phyloP scores from a whole-genome alignment of 2,329 filamentous ascomycete genomes.

The Periconia sp. region DNA sequence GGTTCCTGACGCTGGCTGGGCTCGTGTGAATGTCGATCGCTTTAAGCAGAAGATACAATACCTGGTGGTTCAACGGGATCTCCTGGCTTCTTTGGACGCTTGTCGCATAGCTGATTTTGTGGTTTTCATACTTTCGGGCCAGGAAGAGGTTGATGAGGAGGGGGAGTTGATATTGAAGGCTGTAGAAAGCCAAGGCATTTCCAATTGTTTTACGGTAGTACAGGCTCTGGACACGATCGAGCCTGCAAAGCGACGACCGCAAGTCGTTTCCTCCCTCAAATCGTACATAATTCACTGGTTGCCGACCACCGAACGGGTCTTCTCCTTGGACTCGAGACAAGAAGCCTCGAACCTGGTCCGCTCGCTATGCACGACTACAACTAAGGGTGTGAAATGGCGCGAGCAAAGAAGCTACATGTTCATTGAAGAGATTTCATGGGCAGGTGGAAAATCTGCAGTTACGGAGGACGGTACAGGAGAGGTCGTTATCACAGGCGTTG shows the following conservation, averaged over 20 bases:
- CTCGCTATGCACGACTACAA: constrained; percentile 85
- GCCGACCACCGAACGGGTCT: constrained; percentile 86
- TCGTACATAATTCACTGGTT: constrained; percentile 96
- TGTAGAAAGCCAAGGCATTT: constrained; percentile 91
- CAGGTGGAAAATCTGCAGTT: constrained; percentile 47
- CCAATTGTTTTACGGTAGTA: constrained; percentile 84
- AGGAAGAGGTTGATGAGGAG: constrained; percentile 78
- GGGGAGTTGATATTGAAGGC: constrained; percentile 84
- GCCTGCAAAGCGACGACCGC: constrained; percentile 73
- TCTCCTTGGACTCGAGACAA: constrained; percentile 83
- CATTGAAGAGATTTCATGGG: constrained; percentile 78
- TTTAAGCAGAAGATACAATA: constrained; percentile 97
- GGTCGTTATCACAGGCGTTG: constrained; percentile 78
- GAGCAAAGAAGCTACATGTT: constrained; percentile 96
- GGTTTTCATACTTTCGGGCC: constrained; percentile 78
- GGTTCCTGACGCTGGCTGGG: constrained; percentile 58
- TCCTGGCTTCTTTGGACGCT: constrained; percentile 79
- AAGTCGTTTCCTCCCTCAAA: constrained; percentile 79
- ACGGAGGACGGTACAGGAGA: constrained; percentile 55
- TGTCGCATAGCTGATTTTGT: constrained; percentile 91
- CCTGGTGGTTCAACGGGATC: constrained; percentile 70
- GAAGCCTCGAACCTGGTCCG: constrained; percentile 90
- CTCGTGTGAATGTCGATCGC: constrained; percentile 74
- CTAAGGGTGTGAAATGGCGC: constrained; percentile 93
- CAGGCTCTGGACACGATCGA: constrained; percentile 78